These are phyloP conservation scores for Stephania japonica DNA, from an alignment of 164 flowering plant genomes.

Conservation along the genomic window DNA sequence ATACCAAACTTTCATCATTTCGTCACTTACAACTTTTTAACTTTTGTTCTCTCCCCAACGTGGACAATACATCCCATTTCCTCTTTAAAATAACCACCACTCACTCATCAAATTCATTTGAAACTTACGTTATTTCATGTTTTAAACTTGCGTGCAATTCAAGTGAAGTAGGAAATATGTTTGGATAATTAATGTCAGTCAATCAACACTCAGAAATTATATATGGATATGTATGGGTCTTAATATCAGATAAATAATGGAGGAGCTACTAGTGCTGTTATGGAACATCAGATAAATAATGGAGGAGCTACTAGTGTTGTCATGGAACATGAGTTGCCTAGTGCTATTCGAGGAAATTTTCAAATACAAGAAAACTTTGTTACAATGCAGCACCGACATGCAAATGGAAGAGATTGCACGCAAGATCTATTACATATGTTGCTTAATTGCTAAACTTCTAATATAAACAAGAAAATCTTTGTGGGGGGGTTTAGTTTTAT, in stretches of 20 bases:
- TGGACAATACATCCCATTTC: no score
- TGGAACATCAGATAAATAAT: background rate
- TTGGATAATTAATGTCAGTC: background rate
- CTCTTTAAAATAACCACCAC: background rate
- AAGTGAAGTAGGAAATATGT: background rate
- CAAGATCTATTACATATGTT: background rate
- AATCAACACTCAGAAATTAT: background rate
- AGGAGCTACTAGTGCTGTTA: background rate
- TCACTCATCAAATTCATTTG: background rate
- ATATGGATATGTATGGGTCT: background rate
- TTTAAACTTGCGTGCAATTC: background rate
- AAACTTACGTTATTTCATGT: background rate
- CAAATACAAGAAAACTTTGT: background rate
- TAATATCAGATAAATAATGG: background rate
- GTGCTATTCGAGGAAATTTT: background rate
- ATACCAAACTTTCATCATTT: background rate
- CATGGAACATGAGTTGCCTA: background rate
- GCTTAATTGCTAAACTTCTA: no score
- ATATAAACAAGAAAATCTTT: background rate
- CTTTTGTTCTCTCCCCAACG: no score
- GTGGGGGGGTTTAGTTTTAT: no score
- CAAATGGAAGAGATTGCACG: background rate
- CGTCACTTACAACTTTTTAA: background rate
- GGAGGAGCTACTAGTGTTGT: background rate
- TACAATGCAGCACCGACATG: background rate